These are phyloP conservation scores for Paramecium primaurelia DNA, from an alignment of 73 alveolate species.

Conservation along the genomic window DNA sequence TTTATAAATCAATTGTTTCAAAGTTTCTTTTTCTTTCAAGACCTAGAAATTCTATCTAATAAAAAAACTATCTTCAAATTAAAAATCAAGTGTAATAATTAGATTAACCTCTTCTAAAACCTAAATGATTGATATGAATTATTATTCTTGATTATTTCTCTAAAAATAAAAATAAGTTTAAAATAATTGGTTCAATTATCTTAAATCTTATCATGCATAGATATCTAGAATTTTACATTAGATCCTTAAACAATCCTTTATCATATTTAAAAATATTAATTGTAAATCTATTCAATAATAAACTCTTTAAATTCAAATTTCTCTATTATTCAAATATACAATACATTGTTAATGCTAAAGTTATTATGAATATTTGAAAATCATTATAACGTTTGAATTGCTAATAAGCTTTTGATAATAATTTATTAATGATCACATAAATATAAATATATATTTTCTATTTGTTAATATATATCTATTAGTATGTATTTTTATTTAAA, in stretches of 20 bases:
- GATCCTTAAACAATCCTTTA: neutral
- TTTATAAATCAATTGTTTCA: no score
- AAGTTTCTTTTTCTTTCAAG: no score
- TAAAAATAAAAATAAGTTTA: neutral
- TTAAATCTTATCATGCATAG: neutral
- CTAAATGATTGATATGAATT: neutral
- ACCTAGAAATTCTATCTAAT: no score
- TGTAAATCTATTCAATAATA: neutral
- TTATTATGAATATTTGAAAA: neutral
- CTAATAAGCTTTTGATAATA: neutral
- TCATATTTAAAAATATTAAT: neutral
- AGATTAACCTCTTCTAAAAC: neutral
- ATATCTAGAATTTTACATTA: neutral
- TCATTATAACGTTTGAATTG: neutral
- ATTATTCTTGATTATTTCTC: neutral
- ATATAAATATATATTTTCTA: neutral
- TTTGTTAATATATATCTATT: neutral
- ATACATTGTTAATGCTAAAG: neutral
- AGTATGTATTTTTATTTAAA: neutral
- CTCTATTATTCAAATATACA: no score
- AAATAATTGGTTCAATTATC: neutral
- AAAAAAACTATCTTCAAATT: no score
- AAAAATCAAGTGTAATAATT: neutral
- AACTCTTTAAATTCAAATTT: neutral
- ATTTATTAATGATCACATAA: neutral